Conservation (phyloP, 345 rosid genomes). For the Capsella bursapastoris region DNA sequence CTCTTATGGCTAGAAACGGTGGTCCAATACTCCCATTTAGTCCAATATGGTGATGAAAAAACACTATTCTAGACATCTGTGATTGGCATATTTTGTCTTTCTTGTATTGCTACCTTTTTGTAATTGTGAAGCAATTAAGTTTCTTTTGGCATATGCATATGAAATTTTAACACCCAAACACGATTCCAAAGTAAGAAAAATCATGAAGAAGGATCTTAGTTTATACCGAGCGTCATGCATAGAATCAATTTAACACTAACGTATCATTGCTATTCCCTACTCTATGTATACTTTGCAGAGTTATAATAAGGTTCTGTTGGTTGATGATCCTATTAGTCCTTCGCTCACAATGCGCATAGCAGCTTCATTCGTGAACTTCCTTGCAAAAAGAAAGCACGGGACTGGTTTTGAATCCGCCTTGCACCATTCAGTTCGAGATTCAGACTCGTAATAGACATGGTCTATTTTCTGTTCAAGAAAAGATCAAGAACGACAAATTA, state of each 20-base stretch:
- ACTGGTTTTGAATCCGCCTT: conserved; percentile 50
- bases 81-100: no score
- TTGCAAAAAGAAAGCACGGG: conserved; percentile 83
- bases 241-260: conserved; percentile 8
- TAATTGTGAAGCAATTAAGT: no score
- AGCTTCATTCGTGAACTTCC: conserved; percentile 90
- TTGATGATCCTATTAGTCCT: conserved; percentile 57
- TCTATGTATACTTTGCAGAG: conserved; percentile 24
- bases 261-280: conserved; percentile 27
- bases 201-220: background rate
- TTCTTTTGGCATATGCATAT: no score
- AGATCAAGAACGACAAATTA: background rate
- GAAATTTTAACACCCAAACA: background rate
- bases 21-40: no score
- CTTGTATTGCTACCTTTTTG: no score
- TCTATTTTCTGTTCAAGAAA: conserved; percentile 53
- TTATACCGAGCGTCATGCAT: background rate
- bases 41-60: no score
- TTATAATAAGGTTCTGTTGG: conserved; percentile 38
- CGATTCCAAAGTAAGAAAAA: background rate
- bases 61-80: no score
- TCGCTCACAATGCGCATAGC: conserved; percentile 80
- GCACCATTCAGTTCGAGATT: conserved; percentile 90
- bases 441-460: conserved; percentile 74
- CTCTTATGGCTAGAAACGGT: no score